phyloP scores from a whole-genome alignment of 371 early-diverging fungal genomes.

The Apophysomyces variabilis region DNA sequence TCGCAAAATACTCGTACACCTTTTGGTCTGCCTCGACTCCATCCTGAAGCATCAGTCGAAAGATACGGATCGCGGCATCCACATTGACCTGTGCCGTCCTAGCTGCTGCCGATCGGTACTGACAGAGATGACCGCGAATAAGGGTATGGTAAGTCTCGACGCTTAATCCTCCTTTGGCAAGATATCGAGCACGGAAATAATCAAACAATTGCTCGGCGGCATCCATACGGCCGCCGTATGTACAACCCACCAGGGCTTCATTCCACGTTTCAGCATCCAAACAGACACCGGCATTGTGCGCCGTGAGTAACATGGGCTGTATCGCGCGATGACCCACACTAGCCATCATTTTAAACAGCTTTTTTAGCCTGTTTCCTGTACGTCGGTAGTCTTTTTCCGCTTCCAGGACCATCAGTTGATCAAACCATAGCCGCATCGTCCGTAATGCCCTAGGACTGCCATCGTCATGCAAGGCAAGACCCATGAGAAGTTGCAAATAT shows the following conservation, averaged over 20 bases:
- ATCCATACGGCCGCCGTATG: constrained; percentile 14
- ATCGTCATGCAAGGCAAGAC: constrained; percentile 10
- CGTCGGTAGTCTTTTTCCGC: constrained; percentile 9
- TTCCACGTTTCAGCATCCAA: constrained; percentile 20
- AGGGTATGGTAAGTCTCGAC: constrained; percentile 15
- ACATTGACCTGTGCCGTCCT: neutral
- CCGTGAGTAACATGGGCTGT: constrained; percentile 4
- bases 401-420: constrained; percentile 13
- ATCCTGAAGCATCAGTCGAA: constrained; percentile 22
- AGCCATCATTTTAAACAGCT: constrained; percentile 17
- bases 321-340: constrained; percentile 17
- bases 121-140: constrained; percentile 16
- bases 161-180: neutral
- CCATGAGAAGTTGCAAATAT: constrained; percentile 24
- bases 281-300: neutral
- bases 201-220: constrained; percentile 17
- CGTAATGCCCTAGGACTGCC: neutral
- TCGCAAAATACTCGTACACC: constrained; percentile 17
- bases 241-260: constrained; percentile 10
- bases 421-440: constrained; percentile 14
- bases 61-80: constrained; percentile 22
- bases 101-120: neutral
- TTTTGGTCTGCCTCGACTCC: constrained; percentile 10
- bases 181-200: constrained; percentile 8
- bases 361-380: constrained; percentile 7